phyloP scores from a whole-genome alignment of 192 early-diverging fungal species.

The Coemansia biformis region DNA sequence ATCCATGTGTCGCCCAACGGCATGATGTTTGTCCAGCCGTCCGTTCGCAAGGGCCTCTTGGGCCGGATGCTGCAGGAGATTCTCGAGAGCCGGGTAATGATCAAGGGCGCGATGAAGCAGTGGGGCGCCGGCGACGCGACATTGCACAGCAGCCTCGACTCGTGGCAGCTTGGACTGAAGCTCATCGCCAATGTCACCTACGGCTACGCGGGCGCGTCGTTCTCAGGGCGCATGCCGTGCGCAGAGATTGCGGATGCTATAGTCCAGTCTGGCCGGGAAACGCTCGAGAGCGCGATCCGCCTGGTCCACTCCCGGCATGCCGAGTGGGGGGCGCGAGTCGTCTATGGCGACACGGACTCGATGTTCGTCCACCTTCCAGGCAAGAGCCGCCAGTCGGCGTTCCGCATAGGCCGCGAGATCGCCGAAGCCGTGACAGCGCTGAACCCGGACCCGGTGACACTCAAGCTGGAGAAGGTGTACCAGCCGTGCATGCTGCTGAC shows the following conservation, averaged over 20 bases:
- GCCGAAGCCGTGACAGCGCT: constrained; percentile 63
- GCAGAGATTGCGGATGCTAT: constrained; percentile 88
- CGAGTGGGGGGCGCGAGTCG: constrained; percentile 73
- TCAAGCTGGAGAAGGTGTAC: constrained; percentile 96
- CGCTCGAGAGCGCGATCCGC: constrained; percentile 67
- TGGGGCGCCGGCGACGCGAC: constrained; percentile 25
- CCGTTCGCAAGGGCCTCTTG: constrained; percentile 74
- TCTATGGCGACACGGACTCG: constrained; percentile 94
- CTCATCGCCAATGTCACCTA: constrained; percentile 92
- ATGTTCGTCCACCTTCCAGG: constrained; percentile 79
- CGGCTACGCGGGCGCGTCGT: constrained; percentile 78
- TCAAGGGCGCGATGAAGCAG: constrained; percentile 79
- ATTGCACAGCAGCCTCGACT: constrained; percentile 66
- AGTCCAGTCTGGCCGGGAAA: constrained; percentile 79
- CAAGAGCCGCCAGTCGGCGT: constrained; percentile 63
- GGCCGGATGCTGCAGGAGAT: constrained; percentile 81
- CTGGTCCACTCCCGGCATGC: constrained; percentile 55
- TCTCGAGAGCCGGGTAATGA: constrained; percentile 83
- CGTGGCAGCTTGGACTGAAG: constrained; percentile 82
- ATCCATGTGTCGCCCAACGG: constrained; percentile 79
- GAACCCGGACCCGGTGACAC: constrained; percentile 78
- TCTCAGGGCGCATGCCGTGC: constrained; percentile 87
- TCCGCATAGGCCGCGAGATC: constrained; percentile 78
- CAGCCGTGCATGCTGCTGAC: constrained; percentile 79
- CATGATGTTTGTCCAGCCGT: constrained; percentile 75